Conservation (phyloP, 176 grass and related monocot species). For the Aechmea fasciata region DNA sequence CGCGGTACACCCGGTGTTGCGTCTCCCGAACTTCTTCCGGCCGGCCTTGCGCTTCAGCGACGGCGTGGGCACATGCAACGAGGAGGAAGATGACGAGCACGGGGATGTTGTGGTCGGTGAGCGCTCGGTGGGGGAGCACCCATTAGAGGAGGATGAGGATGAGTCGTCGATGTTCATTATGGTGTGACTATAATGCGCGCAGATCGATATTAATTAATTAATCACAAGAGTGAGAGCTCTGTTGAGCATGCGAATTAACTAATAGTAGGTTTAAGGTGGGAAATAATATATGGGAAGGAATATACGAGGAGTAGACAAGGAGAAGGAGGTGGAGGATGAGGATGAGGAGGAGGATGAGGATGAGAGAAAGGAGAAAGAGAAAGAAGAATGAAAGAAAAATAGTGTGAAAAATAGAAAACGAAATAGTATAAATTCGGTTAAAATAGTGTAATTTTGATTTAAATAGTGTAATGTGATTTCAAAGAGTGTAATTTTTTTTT, state of each 20-base stretch:
- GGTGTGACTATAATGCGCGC: not conserved
- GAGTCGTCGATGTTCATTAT: slow-evolving; percentile 12
- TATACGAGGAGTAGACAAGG: too few species aligned
- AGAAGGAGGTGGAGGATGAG: too few species aligned
- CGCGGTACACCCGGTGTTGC: slow-evolving; percentile 31
- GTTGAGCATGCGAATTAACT: not conserved
- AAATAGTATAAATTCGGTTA: too few species aligned
- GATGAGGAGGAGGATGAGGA: too few species aligned
- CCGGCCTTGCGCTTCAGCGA: slow-evolving; percentile 25
- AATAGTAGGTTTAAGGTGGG: too few species aligned
- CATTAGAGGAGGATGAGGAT: not conserved
- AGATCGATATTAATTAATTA: not conserved
- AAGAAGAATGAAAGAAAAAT: too few species aligned
- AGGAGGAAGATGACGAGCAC: not conserved
- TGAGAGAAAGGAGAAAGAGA: too few species aligned
- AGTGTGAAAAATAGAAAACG: too few species aligned
- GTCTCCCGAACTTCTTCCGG: slow-evolving; percentile 39
- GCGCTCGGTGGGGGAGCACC: not conserved
- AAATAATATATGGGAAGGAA: not conserved
- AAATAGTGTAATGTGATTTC: too few species aligned
- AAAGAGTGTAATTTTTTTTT: too few species aligned
- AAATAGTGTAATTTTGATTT: too few species aligned
- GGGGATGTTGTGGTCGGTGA: not conserved
- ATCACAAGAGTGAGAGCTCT: not conserved
- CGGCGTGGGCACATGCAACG: not conserved